Evolutionary conservation across 2,329 filamentous ascomycete genomes (phyloP).

Genomic region (Sclerotinia spermophila): DNA sequence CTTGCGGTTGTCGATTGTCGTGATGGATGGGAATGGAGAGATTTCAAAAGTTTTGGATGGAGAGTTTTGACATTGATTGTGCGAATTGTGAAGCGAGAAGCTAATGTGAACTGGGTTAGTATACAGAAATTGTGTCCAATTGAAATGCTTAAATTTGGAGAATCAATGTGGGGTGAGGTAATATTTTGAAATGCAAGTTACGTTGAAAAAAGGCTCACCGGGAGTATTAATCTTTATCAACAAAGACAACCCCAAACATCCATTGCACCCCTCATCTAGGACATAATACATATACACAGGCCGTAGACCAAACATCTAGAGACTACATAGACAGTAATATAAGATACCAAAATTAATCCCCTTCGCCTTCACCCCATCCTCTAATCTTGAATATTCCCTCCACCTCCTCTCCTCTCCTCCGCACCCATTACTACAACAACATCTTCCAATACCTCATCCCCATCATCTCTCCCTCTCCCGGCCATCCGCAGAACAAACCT

Average conservation of each 20-base stretch:
- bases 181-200: not conserved
- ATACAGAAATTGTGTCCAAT: not conserved
- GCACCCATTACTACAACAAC: too few relatives aligned
- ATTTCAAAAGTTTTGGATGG: constrained; percentile 5
- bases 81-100: constrained; percentile 10
- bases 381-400: too few relatives aligned
- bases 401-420: too few relatives aligned
- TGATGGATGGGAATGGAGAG: constrained; percentile 21
- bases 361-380: too few relatives aligned
- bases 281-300: not conserved
- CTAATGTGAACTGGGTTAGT: not conserved
- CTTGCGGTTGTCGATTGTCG: constrained; percentile 42
- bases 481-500: too few relatives aligned
- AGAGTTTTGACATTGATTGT: constrained; percentile 9
- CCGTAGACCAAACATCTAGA: too few relatives aligned
- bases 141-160: too few relatives aligned
- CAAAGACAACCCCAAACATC: not conserved
- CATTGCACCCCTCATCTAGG: not conserved
- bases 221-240: not conserved
- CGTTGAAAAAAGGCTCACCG: not conserved
- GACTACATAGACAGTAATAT: too few relatives aligned
- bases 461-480: too few relatives aligned
- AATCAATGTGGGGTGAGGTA: not conserved
- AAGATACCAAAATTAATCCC: too few relatives aligned
- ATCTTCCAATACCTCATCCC: too few relatives aligned